These are phyloP conservation scores for Trametes hirsuta DNA, from an alignment of 1,284 basidiomycete species.

Conservation along the genomic window DNA sequence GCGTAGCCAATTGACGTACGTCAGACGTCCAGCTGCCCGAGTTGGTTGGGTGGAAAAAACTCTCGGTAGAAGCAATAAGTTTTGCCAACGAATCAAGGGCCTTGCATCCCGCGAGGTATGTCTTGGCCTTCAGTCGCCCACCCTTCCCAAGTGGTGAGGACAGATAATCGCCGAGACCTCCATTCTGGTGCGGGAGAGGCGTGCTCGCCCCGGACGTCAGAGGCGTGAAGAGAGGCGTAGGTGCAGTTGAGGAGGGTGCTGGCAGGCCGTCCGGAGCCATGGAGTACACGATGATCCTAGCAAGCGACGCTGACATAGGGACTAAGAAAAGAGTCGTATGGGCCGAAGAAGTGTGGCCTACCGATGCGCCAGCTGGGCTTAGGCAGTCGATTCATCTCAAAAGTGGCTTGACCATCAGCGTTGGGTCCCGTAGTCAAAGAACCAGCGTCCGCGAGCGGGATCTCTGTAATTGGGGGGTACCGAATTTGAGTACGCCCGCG, in stretches of 20 bases:
- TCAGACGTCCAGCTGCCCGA: constrained; percentile 72
- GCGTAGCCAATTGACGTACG: constrained; percentile 43
- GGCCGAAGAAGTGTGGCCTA: constrained; percentile 27
- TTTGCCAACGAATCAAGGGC: constrained; percentile 86
- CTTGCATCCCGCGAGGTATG: constrained; percentile 83
- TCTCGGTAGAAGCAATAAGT: constrained; percentile 88
- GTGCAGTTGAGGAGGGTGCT: constrained; percentile 52
- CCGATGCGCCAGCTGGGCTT: constrained; percentile 72
- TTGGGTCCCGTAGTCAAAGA: constrained; percentile 73
- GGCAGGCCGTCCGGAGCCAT: constrained; percentile 79
- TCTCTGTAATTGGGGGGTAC: constrained; percentile 48
- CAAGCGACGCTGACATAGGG: constrained; percentile 67
- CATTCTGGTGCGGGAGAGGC: constrained; percentile 49
- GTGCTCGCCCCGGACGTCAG: constrained; percentile 63
- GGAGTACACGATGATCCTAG: constrained; percentile 88
- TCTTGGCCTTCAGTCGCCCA: constrained; percentile 42
- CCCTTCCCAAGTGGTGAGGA: constrained; percentile 55
- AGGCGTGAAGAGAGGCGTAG: constrained; percentile 69
- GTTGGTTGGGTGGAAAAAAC: constrained; percentile 85
- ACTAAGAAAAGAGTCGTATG: constrained; percentile 29
- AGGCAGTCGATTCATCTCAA: constrained; percentile 68
- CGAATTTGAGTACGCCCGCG: not conserved
- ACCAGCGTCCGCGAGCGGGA: constrained; percentile 70
- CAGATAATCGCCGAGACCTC: constrained; percentile 60
- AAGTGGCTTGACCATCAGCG: constrained; percentile 66